These are phyloP conservation scores for Rhodotorula sp. DNA, from an alignment of 1,284 basidiomycete genomes.

Conservation along the genomic window DNA sequence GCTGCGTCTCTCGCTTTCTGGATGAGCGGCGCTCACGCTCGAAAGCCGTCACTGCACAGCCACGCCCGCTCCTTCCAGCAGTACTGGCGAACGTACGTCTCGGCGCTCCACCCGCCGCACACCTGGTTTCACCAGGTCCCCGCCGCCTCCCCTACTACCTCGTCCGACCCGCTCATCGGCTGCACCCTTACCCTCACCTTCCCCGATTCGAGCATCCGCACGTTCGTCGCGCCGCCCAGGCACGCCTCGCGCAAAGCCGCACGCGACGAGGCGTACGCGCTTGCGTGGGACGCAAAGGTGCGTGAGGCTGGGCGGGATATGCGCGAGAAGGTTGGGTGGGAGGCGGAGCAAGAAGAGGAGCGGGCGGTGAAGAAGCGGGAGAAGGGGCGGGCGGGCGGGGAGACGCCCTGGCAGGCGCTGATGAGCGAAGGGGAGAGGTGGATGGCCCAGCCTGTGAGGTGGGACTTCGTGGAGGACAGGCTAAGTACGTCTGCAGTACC, in stretches of 20 bases:
- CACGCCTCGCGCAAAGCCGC: background rate
- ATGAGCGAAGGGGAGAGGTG: slow-evolving; percentile 5
- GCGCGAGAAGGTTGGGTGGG: slow-evolving; percentile 1
- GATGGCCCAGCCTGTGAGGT: background rate
- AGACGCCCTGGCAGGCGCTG: slow-evolving; percentile 18
- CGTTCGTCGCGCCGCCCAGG: background rate
- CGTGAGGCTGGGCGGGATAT: background rate
- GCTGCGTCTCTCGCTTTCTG: too few relatives aligned
- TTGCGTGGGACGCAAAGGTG: background rate
- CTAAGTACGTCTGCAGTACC: slow-evolving; percentile 5
- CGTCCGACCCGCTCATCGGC: background rate
- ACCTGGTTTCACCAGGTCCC: background rate
- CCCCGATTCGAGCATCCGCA: slow-evolving; percentile 8
- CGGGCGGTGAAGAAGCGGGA: background rate
- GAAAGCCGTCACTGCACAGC: background rate
- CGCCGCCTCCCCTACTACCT: background rate
- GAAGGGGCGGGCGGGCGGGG: background rate
- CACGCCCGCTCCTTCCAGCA: background rate
- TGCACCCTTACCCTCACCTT: slow-evolving; percentile 24
- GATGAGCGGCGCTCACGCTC: background rate
- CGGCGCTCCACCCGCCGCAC: slow-evolving; percentile 9
- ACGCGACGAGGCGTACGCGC: background rate
- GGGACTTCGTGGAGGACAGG: slow-evolving; percentile 10
- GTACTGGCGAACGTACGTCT: slow-evolving; percentile 15
- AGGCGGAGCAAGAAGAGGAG: background rate